A percentile compares a stretch with the other conserved stretches of the same genome.
phyloP scores from a whole-genome alignment of 1,284 basidiomycete species.

The Cystobasidium sp. region DNA sequence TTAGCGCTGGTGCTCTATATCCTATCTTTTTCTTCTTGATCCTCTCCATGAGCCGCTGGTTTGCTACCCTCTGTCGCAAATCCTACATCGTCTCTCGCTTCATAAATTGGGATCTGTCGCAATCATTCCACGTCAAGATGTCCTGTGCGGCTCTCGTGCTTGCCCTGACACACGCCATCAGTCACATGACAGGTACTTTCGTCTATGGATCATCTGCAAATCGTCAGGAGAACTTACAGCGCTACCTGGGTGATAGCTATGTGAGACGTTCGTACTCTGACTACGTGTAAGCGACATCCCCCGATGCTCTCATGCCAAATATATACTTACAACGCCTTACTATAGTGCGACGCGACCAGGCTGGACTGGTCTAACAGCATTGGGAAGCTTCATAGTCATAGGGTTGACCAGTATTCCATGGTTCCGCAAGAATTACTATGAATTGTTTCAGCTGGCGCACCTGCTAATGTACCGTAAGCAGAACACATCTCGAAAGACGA shows the following conservation, averaged over 20 bases:
- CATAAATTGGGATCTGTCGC: conserved; percentile 41
- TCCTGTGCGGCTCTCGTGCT: conserved; percentile 27
- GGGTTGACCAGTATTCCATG: conserved; percentile 30
- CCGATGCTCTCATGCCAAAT: not conserved
- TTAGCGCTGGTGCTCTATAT: conserved; percentile 35
- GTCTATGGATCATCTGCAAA: conserved; percentile 21
- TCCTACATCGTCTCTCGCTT: conserved; percentile 39
- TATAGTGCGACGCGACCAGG: conserved; percentile 13
- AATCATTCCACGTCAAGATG: conserved; percentile 42
- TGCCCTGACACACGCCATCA: conserved; percentile 26
- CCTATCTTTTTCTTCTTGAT: conserved; percentile 42
- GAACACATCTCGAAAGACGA: not conserved
- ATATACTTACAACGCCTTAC: not conserved
- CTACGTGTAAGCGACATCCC: conserved; percentile 10
- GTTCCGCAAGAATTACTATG: conserved; percentile 35
- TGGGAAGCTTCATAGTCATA: conserved; percentile 27
- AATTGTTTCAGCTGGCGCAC: conserved; percentile 33
- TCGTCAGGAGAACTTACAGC: conserved; percentile 13
- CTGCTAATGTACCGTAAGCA: conserved; percentile 37
- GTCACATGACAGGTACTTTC: conserved; percentile 40
- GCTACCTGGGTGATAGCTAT: conserved; percentile 14
- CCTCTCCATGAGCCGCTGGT: conserved; percentile 40
- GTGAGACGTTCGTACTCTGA: conserved; percentile 18
- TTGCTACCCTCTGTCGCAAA: conserved; percentile 32
- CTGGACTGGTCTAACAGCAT: conserved; percentile 35